These are phyloP conservation scores for Podospora sp. DNA, from an alignment of 495 filamentous ascomycete species.

Conservation along the genomic window DNA sequence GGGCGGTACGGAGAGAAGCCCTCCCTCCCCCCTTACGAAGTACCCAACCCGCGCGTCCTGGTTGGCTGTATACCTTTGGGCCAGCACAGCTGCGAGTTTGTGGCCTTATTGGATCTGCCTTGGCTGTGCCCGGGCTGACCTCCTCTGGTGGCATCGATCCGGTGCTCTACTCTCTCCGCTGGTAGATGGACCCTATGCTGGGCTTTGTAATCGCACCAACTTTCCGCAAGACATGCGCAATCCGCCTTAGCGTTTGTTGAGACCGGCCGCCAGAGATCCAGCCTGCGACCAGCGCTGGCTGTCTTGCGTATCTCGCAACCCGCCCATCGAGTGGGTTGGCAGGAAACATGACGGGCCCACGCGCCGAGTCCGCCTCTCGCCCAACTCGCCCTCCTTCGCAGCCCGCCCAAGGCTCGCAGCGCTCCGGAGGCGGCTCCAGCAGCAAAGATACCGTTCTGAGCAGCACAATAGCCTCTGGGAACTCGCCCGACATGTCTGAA, in stretches of 20 bases:
- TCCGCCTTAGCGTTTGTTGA: conserved; percentile 12
- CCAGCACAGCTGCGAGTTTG: conserved; percentile 5
- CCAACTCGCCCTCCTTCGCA: conserved; percentile 31
- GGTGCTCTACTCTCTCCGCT: not conserved
- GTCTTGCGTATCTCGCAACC: not conserved
- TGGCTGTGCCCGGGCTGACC: conserved; percentile 9
- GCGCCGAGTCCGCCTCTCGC: conserved; percentile 23
- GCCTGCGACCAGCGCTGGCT: not conserved
- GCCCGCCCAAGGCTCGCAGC: conserved; percentile 28
- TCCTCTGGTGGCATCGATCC: not conserved
- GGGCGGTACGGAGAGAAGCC: conserved; percentile 14
- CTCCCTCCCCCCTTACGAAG: not conserved
- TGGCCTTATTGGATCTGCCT: conserved; percentile 9
- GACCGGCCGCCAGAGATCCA: conserved; percentile 2
- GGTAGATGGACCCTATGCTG: not conserved
- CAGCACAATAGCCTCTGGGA: conserved; percentile 19
- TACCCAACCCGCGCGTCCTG: conserved; percentile 10
- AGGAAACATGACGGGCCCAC: conserved; percentile 27
- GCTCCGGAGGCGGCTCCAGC: conserved; percentile 26
- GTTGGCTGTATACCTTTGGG: not conserved
- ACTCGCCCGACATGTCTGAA: conserved; percentile 39
- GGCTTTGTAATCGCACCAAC: not conserved
- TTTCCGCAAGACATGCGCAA: not conserved
- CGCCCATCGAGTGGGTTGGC: not conserved
- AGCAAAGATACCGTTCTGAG: conserved; percentile 23